Evolutionary conservation across 768 basidiomycete genomes (phyloP), one percentile per base, ranked within the genome.

Genomic region (Hericium alpestre): DNA sequence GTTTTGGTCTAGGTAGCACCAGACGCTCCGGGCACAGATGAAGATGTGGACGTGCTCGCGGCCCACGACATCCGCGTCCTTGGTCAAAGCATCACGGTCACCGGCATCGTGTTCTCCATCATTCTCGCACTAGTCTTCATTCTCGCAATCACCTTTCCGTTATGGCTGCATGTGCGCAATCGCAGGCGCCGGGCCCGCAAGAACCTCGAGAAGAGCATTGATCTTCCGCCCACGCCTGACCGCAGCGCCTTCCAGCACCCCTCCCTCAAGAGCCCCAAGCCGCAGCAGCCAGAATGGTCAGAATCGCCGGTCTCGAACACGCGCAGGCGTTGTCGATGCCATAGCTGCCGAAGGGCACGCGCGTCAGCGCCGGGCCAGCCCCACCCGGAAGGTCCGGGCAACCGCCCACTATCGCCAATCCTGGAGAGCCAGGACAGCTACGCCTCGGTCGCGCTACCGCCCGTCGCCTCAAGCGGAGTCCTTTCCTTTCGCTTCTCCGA

Each of bases 331-430:
- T 54, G 54, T 22, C 15, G 20, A 8, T 54, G 54, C 43, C 40
- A 15, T 11, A 37, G 54, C 54, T 54, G 54, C 41, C 39, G 54
- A n/a, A 16, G 54, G 5, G n/a, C 10, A 18, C 54, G 54, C 39
- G 39, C 40, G 4, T 39, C 27, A 10, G 27, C 38, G 16, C 27
- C 18, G 12, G 32, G 32, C n/a, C 38, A 39, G 18, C 52, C 20
- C 52, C 40, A 43, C 54, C 38, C 37, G 32, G 52, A 53, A 13
- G 40, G 23, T 20, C 11, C 22, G 6, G 38, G n/a, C 40, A 18
- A 20, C 39, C 54, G 54, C 40, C 52, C 43, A 12, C 54, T 54
- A 4, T 54, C 54, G n/a, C 54, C 54, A 10, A 54, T 54, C 54
- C 13, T 39, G 16, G 54, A 54, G 40, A 27, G 43, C 40, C 13